Conservation (phyloP, 768 basidiomycete genomes). For the Serendipita sp. region DNA sequence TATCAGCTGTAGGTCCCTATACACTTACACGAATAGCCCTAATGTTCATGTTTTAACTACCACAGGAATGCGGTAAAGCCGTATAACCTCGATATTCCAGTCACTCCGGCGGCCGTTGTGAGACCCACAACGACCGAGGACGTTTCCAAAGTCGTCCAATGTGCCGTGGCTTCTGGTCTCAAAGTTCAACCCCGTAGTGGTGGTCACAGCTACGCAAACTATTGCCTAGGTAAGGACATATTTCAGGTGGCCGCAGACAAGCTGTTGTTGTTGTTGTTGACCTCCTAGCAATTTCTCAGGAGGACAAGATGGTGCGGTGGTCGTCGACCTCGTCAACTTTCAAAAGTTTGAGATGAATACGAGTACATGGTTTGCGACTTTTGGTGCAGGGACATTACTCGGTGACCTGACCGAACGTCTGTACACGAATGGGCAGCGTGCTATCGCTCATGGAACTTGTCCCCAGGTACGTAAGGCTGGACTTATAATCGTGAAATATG, state of each 20-base stretch:
- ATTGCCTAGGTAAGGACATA: conserved; percentile 11
- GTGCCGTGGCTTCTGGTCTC: conserved; percentile 12
- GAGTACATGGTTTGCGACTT: conserved; percentile 15
- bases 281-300: conserved; percentile 1
- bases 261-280: not conserved
- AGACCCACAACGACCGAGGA: conserved; percentile 10
- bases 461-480: conserved; percentile 15
- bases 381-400: conserved; percentile 17
- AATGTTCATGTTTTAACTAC: not conserved
- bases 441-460: conserved; percentile 20
- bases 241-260: not conserved
- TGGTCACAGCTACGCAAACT: conserved; percentile 17
- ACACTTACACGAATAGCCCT: not conserved
- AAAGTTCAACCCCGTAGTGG: conserved; percentile 15
- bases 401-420: conserved; percentile 15
- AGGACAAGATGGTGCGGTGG: conserved; percentile 18
- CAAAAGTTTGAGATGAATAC: conserved; percentile 17
- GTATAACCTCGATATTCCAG: not conserved
- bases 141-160: conserved; percentile 14
- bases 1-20: conserved; percentile 3
- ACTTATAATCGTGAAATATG: too few species aligned
- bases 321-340: conserved; percentile 19
- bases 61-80: not conserved
- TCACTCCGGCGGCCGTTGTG: conserved; percentile 17
- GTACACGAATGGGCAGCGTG: conserved; percentile 14